Base-by-base conservation (phyloP, 192 early-diverging fungal species). In the Backusella luteola region DNA sequence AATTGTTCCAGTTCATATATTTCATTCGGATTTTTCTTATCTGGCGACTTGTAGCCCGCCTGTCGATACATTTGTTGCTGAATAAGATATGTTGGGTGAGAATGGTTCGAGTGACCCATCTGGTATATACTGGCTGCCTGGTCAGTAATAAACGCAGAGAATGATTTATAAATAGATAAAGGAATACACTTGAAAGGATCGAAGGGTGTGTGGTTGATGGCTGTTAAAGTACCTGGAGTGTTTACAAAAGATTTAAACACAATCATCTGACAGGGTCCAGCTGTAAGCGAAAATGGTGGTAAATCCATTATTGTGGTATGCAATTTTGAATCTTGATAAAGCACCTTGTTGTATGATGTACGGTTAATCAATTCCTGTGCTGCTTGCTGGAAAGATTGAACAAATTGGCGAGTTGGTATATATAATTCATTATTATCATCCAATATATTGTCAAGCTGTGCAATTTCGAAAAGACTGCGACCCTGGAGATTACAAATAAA, bases 251-350 rank as follows among this genome's bases (percentile, higher is more conserved):
- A 67, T 67, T 70, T 77, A 66, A 79, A 83, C 1, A 83, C 46
- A 66, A 83, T 73, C 34, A 83, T 39, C 34, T 76, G 73, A 44
- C 74, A 79, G 52, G 81, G 67, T 38, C 72, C 70, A 34, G 49
- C 21, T 5, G 77, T 73, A 1, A 83, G 53, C 14, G 74, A 34
- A 69, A 83, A 83, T 23, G 81, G 59, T 66, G 81, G 81, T 4
- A 73, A 35, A 34, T 83, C 77, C 12, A 83, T 34, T 0, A 83
- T 38, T 19, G 72, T 66, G 9, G 41, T 12, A 36, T 83, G 77
- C 15, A 83, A 42, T 1, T 46, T 66, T 4, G 81, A 78, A 34
- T 68, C 46, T 32, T 53, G 42, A 34, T 34, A 75, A 3, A 76
- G 39, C n/a, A 35, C 44, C 11, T 68, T 56, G 32, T 66, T 75